Percentiles rank a stretch among this genome's conserved stretches.
phyloP scores from a whole-genome alignment of 2,329 filamentous ascomycete genomes.

The Dactylellina leptospora region DNA sequence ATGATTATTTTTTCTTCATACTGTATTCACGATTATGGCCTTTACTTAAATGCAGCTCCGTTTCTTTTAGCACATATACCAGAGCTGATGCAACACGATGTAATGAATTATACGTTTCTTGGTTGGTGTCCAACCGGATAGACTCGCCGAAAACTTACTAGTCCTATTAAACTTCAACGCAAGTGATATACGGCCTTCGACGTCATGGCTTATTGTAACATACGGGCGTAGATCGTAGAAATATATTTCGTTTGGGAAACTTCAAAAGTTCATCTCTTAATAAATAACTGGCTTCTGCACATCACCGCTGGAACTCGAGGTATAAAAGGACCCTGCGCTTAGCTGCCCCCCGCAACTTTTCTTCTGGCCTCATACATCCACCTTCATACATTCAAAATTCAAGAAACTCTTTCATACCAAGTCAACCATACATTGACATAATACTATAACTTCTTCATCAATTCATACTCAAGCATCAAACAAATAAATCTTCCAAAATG shows the following conservation, averaged over 20 bases:
- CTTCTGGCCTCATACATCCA: background rate
- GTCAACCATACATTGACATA: background rate
- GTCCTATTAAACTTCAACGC: background rate
- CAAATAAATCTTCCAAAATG: background rate
- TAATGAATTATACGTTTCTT: background rate
- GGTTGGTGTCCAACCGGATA: background rate
- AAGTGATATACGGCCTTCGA: background rate
- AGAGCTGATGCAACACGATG: background rate
- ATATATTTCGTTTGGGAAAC: too few species aligned
- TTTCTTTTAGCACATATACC: too few species aligned
- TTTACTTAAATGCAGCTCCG: too few species aligned
- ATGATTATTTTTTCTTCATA: background rate
- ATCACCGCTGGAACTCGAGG: background rate
- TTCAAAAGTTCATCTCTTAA: too few species aligned
- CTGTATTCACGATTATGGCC: background rate
- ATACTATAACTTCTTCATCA: background rate
- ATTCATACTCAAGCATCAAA: background rate
- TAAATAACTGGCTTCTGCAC: background rate
- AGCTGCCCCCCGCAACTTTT: background rate
- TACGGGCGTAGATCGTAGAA: too few species aligned
- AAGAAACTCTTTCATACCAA: too few species aligned
- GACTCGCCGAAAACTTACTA: background rate
- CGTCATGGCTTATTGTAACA: too few species aligned
- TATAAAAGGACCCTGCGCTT: slow-evolving; percentile 1
- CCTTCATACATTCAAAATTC: background rate